Evolutionary conservation across 805 yeast species (phyloP), one percentile per base, ranked within the genome.

Genomic region (Metschnikowia vanudenii): DNA sequence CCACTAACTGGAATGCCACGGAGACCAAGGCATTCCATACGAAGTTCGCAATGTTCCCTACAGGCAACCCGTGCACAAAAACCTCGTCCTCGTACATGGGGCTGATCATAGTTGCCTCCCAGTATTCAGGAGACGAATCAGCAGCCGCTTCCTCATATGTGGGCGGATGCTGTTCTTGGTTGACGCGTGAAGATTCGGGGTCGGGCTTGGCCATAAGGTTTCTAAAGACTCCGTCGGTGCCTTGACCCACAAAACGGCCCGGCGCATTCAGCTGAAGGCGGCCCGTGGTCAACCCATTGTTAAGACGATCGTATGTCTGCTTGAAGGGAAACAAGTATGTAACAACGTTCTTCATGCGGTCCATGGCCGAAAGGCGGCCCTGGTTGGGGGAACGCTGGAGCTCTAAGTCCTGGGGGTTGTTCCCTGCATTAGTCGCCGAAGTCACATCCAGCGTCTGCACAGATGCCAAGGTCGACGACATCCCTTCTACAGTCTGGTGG

Each of bases 131-230:
- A 0, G 95, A 82, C 13, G 94, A 80, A 62, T 94, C 99, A 3
- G 89, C 85, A 0, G 96, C 88, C 0, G 96, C 98, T 61, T 91
- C 98, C 46, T 88, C 97, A 67, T 94, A 94, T 0, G 96, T 75
- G 3, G 98, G 98, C 17, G 81, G 78, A 33, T 88, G 84, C 28
- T 71, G 71, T 49, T 85, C 91, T 34, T 62, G 61, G 14, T 64
- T 60, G 9, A 58, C 58, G 18, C 65, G 52, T 11, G 47, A 51
- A 14, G 64, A 41, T 42, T 69, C 71, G 0, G 76, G 61, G 39
- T 84, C 92, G 4, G 97, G 97, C 60, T 91, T 92, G 2, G 98
- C 98, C 57, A 87, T 79, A 56, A 94, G 64, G 64, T 94, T 94
- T 41, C 94, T 82, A 65, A 94, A 94, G 3, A 94, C 99, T 10